Conservation (phyloP, 2,329 filamentous ascomycete species). For the Pseudocercospora macadamiae region DNA sequence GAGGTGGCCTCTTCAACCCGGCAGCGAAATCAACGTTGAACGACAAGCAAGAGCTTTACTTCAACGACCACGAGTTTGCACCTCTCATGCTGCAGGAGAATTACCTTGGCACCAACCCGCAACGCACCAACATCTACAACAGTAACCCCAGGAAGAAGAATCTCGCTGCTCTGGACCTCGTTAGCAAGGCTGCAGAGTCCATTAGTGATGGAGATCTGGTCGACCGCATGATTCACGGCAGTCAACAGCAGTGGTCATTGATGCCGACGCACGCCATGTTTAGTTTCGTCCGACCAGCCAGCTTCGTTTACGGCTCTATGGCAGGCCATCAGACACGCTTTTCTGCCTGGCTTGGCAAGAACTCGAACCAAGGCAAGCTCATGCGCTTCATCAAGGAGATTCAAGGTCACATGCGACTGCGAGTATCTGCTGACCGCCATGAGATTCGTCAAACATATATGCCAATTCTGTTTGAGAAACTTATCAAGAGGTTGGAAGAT, state of each 20-base stretch:
- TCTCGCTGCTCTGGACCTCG: conserved; percentile 81
- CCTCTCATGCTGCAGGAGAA: conserved; percentile 98
- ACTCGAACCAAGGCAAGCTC: conserved; percentile 79
- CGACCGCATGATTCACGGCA: conserved; percentile 96
- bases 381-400: conserved; percentile 86
- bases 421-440: conserved; percentile 85
- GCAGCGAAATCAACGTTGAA: conserved; percentile 86
- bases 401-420: conserved; percentile 93
- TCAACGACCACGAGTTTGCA: conserved; percentile 98
- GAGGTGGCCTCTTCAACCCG: conserved; percentile 79
- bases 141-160: conserved; percentile 65
- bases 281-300: conserved; percentile 89
- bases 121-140: conserved; percentile 62
- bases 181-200: conserved; percentile 86
- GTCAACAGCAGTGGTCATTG: conserved; percentile 96
- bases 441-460: conserved; percentile 95
- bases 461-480: conserved; percentile 80
- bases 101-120: conserved; percentile 82
- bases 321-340: conserved; percentile 69
- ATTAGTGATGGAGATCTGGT: conserved; percentile 97
- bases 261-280: conserved; percentile 97
- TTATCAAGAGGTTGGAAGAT: conserved; percentile 71
- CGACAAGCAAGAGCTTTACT: conserved; percentile 98
- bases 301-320: conserved; percentile 80
- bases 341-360: conserved; percentile 91